These are phyloP conservation scores for Penicillium dipodomyicola DNA, from an alignment of 495 filamentous ascomycete genomes.

Conservation along the genomic window DNA sequence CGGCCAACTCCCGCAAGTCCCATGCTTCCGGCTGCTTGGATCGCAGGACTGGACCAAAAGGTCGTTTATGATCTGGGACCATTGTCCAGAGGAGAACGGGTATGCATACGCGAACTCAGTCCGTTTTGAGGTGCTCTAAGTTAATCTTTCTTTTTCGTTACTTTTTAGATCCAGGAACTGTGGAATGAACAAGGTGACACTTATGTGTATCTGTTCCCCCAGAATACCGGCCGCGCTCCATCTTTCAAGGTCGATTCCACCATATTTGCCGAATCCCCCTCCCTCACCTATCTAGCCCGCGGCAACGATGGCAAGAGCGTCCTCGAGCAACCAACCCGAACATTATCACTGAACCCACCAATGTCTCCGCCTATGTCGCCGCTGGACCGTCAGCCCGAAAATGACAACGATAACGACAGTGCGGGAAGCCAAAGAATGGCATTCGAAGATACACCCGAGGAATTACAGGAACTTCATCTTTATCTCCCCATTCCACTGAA, in stretches of 20 bases:
- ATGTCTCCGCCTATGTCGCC: conserved; percentile 41
- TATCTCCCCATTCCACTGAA: conserved; percentile 64
- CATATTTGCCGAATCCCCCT: conserved; percentile 65
- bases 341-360: conserved; percentile 42
- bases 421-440: conserved; percentile 44
- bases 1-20: conserved; percentile 13
- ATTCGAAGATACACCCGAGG: conserved; percentile 42
- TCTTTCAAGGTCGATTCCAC: conserved; percentile 78
- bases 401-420: conserved; percentile 45
- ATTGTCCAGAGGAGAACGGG: conserved; percentile 59
- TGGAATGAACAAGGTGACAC: conserved; percentile 85
- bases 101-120: conserved; percentile 26
- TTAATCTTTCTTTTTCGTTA: neutral
- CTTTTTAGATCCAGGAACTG: conserved; percentile 68
- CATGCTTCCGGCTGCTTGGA: conserved; percentile 55
- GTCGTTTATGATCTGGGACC: conserved; percentile 60
- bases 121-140: too few species aligned
- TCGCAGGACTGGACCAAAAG: conserved; percentile 54
- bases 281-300: conserved; percentile 67
- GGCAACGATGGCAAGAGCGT: conserved; percentile 51
- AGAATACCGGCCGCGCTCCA: conserved; percentile 60
- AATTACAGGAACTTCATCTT: conserved; percentile 60
- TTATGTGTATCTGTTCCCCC: conserved; percentile 78
- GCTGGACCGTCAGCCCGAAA: conserved; percentile 28
- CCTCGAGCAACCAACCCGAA: conserved; percentile 40